phyloP scores from a whole-genome alignment of 148 eudicot genomes.

The Vaccinium darrowii region DNA sequence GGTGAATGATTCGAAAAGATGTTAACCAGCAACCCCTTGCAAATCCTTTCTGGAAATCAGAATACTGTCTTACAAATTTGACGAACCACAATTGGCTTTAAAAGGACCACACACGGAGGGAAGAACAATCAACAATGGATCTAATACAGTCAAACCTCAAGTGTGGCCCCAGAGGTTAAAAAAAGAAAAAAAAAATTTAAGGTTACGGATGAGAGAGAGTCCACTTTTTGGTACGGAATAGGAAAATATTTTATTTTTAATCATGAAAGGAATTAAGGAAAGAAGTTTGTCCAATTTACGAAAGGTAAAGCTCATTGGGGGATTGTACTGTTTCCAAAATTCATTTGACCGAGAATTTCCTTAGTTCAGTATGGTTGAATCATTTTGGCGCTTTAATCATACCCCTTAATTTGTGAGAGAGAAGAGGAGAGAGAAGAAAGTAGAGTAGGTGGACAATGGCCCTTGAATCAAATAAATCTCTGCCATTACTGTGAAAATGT shows the following conservation, averaged over 20 bases:
- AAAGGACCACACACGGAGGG: neutral
- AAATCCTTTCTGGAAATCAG: neutral
- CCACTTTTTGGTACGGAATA: neutral
- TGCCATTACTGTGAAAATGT: neutral
- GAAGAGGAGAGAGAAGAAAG: neutral
- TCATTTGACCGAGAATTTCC: neutral
- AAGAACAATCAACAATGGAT: neutral
- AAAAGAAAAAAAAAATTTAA: no score
- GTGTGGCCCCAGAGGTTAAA: no score
- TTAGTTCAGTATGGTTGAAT: neutral
- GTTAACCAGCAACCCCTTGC: neutral
- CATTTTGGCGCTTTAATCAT: neutral
- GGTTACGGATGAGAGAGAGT: neutral
- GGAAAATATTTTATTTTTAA: neutral
- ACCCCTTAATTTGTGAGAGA: neutral
- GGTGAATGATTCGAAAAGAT: neutral
- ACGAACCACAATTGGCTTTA: neutral
- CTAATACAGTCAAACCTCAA: neutral
- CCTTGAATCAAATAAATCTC: neutral
- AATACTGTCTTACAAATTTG: neutral
- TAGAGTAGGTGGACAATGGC: neutral
- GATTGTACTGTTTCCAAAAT: neutral
- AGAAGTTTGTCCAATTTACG: neutral
- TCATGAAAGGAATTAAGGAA: no score
- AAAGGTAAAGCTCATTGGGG: no score